Evolutionary conservation across 148 eudicot species (phyloP), one percentile per base, ranked within the genome.

Genomic region (Mesembryanthemum crystallinum): DNA sequence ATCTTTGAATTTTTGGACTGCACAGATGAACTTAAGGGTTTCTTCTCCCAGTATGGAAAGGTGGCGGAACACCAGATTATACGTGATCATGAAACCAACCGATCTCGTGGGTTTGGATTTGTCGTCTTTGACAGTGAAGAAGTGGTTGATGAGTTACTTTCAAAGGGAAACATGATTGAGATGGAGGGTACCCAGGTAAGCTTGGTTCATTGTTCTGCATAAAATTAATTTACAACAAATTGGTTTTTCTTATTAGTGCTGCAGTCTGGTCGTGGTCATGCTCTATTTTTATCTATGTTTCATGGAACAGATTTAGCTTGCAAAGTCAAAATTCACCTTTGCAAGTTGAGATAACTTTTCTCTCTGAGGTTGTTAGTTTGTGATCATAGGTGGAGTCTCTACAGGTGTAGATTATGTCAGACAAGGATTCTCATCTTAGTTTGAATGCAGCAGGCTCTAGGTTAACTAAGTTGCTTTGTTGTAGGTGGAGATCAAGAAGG

Each of bases 401-500:
- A 73, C 79, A 74, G 83, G 69, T 67, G 29, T 80, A 76, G 79
- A 35, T 72, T 32, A 27, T 74, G 32, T 71, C 69, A 24, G 80
- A 59, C 24, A 47, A 74, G 81, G 83, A 80, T 33, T 76, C 64
- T 75, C 81, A 51, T 58, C 67, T 59, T 87, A 81, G 91, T 82
- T 78, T 86, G 37, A 64, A 59, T 76, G 66, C 63, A 70, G 73
- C 55, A 45, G 67, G 77, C 77, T 57, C 74, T 88, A 90, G 92
- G 90, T 88, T 90, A 87, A 90, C 88, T 79, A 68, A 84, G 86
- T 82, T 91, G 81, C 82, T 89, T 87, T 89, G 74, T 84, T 91
- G 91, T 91, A 91, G 96, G 92, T 91, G 85, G 97, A 91, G 83
- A 78, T 89, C 91, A 91, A 91, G 93, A 89, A 88, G 76, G 93